Evolutionary conservation across 2,329 filamentous ascomycete species (phyloP).

Genomic region (Aspergillus sp.): DNA sequence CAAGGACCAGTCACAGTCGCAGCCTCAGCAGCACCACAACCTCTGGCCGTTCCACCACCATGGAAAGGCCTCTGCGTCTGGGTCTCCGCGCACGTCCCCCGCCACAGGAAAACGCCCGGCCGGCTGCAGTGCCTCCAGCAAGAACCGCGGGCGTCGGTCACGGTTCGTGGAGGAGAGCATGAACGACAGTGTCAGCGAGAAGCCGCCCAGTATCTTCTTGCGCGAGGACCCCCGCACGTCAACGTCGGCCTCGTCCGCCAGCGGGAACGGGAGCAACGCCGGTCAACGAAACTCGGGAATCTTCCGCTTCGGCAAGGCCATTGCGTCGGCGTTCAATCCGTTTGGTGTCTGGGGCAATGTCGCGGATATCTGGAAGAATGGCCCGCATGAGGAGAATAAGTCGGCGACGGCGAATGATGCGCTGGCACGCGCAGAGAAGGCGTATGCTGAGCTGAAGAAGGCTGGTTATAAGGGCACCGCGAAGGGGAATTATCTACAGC

Average conservation of each 20-base stretch:
- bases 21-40: background rate
- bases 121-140: conserved; percentile 3
- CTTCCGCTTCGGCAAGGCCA: conserved; percentile 55
- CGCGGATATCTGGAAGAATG: conserved; percentile 43
- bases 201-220: conserved; percentile 67
- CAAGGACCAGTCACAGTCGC: background rate
- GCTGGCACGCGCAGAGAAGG: conserved; percentile 48
- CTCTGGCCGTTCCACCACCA: conserved; percentile 15
- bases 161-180: conserved; percentile 77
- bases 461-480: conserved; percentile 47
- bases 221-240: conserved; percentile 28
- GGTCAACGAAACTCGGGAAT: conserved; percentile 44
- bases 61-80: conserved; percentile 2
- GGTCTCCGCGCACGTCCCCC: conserved; percentile 12
- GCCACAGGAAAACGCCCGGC: conserved; percentile 1
- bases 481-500: conserved; percentile 30
- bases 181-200: conserved; percentile 72
- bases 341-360: conserved; percentile 47
- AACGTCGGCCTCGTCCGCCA: conserved; percentile 12
- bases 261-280: conserved; percentile 19
- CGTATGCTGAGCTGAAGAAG: conserved; percentile 55
- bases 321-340: conserved; percentile 55
- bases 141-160: conserved; percentile 54
- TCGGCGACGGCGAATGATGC: conserved; percentile 40
- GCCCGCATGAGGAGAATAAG: conserved; percentile 32